phyloP scores from a whole-genome alignment of 257 asterid species.

The Petrea volubilis region DNA sequence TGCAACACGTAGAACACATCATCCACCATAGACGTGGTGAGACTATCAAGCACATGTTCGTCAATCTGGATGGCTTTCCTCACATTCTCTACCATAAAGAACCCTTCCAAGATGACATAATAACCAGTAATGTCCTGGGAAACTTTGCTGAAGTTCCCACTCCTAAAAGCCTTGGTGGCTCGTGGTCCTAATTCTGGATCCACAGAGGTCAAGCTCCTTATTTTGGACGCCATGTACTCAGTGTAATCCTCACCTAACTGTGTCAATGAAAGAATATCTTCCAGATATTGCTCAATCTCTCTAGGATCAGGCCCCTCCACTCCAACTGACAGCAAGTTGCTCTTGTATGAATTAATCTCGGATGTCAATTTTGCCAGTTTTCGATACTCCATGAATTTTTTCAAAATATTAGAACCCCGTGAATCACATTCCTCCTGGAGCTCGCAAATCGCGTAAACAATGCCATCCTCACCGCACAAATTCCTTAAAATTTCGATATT shows the following conservation, averaged over 20 bases:
- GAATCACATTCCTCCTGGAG: constrained; percentile 96
- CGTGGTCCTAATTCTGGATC: constrained; percentile 84
- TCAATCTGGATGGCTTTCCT: constrained; percentile 90
- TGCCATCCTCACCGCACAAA: constrained; percentile 92
- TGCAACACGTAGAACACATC: constrained; percentile 94
- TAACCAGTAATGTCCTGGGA: constrained; percentile 86
- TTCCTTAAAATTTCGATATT: constrained; percentile 70
- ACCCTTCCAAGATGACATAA: constrained; percentile 91
- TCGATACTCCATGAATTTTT: constrained; percentile 77
- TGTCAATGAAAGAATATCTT: constrained; percentile 80
- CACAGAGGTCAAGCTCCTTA: constrained; percentile 73
- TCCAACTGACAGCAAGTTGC: constrained; percentile 65
- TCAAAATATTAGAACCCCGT: constrained; percentile 72
- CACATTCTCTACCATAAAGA: constrained; percentile 97
- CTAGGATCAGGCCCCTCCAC: constrained; percentile 89
- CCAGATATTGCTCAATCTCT: constrained; percentile 85
- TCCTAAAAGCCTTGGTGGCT: constrained; percentile 90
- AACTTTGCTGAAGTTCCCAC: constrained; percentile 84
- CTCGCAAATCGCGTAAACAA: constrained; percentile 90
- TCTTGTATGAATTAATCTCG: constrained; percentile 84
- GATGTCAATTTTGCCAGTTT: constrained; percentile 71
- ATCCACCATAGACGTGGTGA: constrained; percentile 97
- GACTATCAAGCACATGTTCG: constrained; percentile 88
- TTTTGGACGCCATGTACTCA: constrained; percentile 83
- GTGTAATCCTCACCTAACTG: constrained; percentile 95